Evolutionary conservation across 2,329 filamentous ascomycete genomes (phyloP), one percentile per base, ranked within the genome.

Genomic region (Colletotrichum truncatum): DNA sequence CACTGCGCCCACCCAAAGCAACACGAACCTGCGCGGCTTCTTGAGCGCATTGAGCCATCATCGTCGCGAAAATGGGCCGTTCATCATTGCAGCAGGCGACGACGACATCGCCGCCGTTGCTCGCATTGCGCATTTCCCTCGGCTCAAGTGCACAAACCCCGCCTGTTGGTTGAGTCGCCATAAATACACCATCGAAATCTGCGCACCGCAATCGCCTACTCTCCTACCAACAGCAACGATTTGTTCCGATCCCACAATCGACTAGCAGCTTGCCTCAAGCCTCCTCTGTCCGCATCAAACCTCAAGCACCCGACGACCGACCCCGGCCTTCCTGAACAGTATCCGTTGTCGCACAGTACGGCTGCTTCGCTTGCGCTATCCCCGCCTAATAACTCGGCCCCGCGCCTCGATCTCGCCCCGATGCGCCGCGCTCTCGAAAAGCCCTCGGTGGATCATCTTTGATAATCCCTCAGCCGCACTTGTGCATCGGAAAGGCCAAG

Each of bases 371-470:
- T 59, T 61, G 56, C 41, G 9, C 18, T 25, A 46, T 18, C 30
- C 28, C 60, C 36, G 54, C 39, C 16, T 26, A 28, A 25, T 26
- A 6, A 28, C 18, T 36, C 55, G n/a, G 26, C 23, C 56, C 55
- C 39, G 55, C 39, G 32, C 46, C 18, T 41, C 32, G 56, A 46
- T 26, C 16, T 23, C 18, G 39, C 43, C 18, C 48, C 48, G 48
- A 61, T 54, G 48, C 56, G 61, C 61, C 48, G 41, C 56, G 39
- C 49, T 14, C 26, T 21, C 18, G 25, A 41, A 61, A 54, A 36
- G 48, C 41, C 48, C 34, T 53, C 9, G 32, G 63, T 57, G 26
- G 28, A 64, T 64, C 36, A 21, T 21, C 14, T 54, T 16, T 36
- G 43, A 66, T 57, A 32, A 52, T 51, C 23, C 43, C 63, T 57